Base-by-base conservation (phyloP, 148 eudicot species). In the Silene latifolia region DNA sequence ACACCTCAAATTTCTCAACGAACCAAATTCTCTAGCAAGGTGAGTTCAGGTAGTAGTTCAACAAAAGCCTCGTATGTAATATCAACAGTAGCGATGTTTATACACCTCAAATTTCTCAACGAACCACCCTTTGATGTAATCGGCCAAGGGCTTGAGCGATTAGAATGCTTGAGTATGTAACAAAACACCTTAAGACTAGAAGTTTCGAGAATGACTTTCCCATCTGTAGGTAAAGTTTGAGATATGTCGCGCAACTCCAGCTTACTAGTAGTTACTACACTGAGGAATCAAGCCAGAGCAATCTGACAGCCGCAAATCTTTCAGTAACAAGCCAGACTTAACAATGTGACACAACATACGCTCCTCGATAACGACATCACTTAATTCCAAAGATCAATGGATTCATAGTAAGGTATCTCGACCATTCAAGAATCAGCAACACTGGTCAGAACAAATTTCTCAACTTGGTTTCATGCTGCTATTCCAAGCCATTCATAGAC, bases 21-120 rank as follows among this genome's bases (percentile, higher is more conserved):
- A 39, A 14, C 5, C 21, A 56, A 2, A 13, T 10, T 73, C 20
- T 42, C 67, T 42, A 73, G 4, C 11, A 0, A 46, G 42, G 1
- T 4, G 20, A 60, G 67, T 17, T 47, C 67, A 29, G 76, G 32
- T n/a, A 73, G 54, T 61, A 60, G 47, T 44, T 73, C 42, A 10
- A 10, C 35, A 59, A 73, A 23, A 60, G 12, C 9, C 8, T 60
- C 63, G 10, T 59, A 57, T 6, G 10, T 19, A 42, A 73, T 23
- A 42, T 17, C 8, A 73, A 63, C 32, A 4, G 0, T 15, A 39
- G 4, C 39, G 3, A 73, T 10, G 42, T 5, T 24, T 14, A 73
- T 11, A 0, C 1, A 19, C 67, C 66, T 73, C 67, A 73, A 58
- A 21, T 42, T 73, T 15, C 54, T 60, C 18, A 60, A 42, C 7